Evolutionary conservation across 2,329 filamentous ascomycete species (phyloP).

Genomic region (Coleophoma eucalyptorum): DNA sequence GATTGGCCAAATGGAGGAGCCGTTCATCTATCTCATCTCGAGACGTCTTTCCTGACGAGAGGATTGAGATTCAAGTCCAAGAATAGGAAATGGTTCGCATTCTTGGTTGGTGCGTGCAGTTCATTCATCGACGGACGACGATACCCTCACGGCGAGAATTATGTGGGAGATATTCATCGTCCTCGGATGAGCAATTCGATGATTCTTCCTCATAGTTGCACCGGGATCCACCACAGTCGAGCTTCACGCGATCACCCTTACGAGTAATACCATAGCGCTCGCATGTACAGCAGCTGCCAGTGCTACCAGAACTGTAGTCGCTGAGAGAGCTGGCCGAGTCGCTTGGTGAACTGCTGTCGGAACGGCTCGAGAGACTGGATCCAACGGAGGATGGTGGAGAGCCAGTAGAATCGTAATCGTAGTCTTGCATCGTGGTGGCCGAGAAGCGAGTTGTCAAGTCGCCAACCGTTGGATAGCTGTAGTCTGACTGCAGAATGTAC

Average conservation of each 20-base stretch:
- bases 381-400: slow-evolving; percentile 65
- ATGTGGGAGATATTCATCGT: slow-evolving; percentile 52
- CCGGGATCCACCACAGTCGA: slow-evolving; percentile 87
- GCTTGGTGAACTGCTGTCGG: slow-evolving; percentile 69
- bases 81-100: not conserved
- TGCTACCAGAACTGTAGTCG: slow-evolving; percentile 69
- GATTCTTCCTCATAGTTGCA: slow-evolving; percentile 78
- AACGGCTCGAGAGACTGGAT: slow-evolving; percentile 68
- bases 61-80: not conserved
- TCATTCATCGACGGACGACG: slow-evolving; percentile 40
- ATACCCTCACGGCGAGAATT: slow-evolving; percentile 61
- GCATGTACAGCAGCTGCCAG: slow-evolving; percentile 78
- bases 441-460: slow-evolving; percentile 75
- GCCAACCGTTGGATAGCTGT: slow-evolving; percentile 69
- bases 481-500: slow-evolving; percentile 80
- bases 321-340: slow-evolving; percentile 58
- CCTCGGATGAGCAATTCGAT: slow-evolving; percentile 66
- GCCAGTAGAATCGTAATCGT: slow-evolving; percentile 49
- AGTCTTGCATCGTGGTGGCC: slow-evolving; percentile 49
- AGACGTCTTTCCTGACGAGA: slow-evolving; percentile 5
- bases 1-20: too few relatives aligned
- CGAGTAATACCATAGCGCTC: slow-evolving; percentile 96
- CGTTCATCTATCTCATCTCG: too few relatives aligned
- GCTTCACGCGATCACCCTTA: slow-evolving; percentile 87
- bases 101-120: not conserved